Evolutionary conservation across 2,329 filamentous ascomycete genomes (phyloP).

Genomic region (Truncatella angustata): DNA sequence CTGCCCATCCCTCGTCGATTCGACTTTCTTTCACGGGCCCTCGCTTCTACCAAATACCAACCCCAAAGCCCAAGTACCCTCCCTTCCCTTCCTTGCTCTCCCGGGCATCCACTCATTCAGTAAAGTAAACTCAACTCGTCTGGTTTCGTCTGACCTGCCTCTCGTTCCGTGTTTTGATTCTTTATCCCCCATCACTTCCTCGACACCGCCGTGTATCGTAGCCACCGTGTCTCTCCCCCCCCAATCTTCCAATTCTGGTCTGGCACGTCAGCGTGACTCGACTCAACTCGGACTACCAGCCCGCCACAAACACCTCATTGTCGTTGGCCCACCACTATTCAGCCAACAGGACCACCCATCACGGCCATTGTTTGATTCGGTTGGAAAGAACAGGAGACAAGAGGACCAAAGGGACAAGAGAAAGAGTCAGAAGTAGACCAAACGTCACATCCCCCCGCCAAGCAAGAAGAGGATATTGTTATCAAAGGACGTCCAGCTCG

Average conservation of each 20-base stretch:
- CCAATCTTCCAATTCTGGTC: not conserved
- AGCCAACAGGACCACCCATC: too few relatives aligned
- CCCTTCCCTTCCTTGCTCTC: conserved; percentile 6
- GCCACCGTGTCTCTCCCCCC: not conserved
- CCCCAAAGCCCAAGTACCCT: conserved; percentile 5
- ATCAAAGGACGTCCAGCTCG: not conserved
- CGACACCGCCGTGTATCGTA: not conserved
- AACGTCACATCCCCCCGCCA: conserved; percentile 1
- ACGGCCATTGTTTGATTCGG: too few relatives aligned
- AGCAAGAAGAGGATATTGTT: not conserved
- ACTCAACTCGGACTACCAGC: not conserved
- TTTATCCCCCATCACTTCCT: conserved; percentile 3
- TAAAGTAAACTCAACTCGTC: conserved; percentile 14
- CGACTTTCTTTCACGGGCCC: conserved; percentile 5
- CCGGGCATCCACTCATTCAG: conserved; percentile 15
- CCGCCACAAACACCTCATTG: not conserved
- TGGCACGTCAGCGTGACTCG: not conserved
- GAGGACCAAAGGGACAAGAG: not conserved
- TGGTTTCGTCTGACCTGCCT: conserved; percentile 13
- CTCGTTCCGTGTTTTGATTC: conserved; percentile 13
- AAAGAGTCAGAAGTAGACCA: conserved; percentile 4
- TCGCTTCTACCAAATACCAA: conserved; percentile 11
- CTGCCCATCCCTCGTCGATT: conserved; percentile 8
- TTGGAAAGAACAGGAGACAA: too few relatives aligned
- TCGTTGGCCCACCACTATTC: not conserved